These are phyloP conservation scores for Rubus parviflorus DNA, from an alignment of 306 rosid species.

Conservation along the genomic window DNA sequence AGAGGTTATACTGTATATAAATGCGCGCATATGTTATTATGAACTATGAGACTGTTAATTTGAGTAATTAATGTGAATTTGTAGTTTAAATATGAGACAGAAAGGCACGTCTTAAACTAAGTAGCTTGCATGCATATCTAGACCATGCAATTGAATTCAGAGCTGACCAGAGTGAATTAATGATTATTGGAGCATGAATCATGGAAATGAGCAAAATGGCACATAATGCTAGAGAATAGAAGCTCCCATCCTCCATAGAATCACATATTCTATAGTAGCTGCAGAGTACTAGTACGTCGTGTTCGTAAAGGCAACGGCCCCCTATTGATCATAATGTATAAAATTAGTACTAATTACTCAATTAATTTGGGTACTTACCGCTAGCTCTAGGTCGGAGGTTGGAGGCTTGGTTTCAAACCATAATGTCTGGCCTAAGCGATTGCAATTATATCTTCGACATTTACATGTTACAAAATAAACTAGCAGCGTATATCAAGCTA, in stretches of 20 bases:
- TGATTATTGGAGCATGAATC: background rate
- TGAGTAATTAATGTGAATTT: no score
- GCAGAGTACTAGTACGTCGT: background rate
- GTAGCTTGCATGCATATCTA: background rate
- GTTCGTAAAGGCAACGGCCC: conserved; percentile 17
- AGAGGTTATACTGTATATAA: no score
- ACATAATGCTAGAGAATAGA: conserved; percentile 10
- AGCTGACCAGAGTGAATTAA: conserved; percentile 6
- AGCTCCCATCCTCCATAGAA: conserved; percentile 32
- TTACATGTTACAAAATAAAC: no score
- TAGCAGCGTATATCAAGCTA: no score
- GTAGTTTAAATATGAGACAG: background rate
- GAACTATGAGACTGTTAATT: no score
- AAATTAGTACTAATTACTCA: background rate
- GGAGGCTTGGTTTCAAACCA: no score
- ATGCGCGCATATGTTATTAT: no score
- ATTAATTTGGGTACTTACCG: background rate
- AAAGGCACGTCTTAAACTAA: background rate
- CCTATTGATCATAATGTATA: background rate
- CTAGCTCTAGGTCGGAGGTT: background rate
- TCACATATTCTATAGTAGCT: background rate
- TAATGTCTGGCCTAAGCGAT: no score
- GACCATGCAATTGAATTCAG: background rate
- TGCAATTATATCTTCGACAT: no score
- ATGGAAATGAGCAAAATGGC: background rate